Evolutionary conservation across 306 rosid genomes (phyloP), one percentile per base, ranked within the genome.

Genomic region (Castanopsis chinensis): DNA sequence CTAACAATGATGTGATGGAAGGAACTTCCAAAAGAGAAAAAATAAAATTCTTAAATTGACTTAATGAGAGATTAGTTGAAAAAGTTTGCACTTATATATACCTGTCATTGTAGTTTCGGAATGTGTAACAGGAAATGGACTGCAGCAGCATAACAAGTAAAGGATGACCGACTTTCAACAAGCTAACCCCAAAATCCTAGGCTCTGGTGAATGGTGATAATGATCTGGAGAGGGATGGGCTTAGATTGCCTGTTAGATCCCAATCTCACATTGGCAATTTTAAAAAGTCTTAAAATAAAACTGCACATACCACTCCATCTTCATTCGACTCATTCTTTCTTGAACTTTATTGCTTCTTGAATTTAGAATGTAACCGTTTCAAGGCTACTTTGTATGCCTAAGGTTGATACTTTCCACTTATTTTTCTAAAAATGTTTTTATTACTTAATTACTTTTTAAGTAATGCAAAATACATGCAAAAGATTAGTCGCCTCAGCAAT

Each of bases 361-460:
- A 45, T 45, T 45, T 56, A n/a, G 25, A 56, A 6, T n/a, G 27
- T 56, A 56, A 56, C 20, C n/a, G 20, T 56, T 56, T 6, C 52
- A 8, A 21, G 21, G n/a, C 20, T n/a, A 56, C n/a, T 19, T 45
- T 45, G 52, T 45, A 45, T 45, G 8, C 27, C 28, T 8, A 23
- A 9, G 8, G 28, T 20, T 20, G 7, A 20, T 8, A n/a, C 1
- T 6, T 2, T 20, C 63, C 0, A 0, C 12, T 20, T 57, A 7
- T 69, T 63, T 35, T 53, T 72, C 72, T 55, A 14, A 58, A 12
- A 79, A 55, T 59, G 30, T 71, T 20, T 6, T 10, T 58, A 77
- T 53, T 35, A 73, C 67, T 69, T 78, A 82, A 69, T 30, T 58
- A 79, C 57, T 53, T 51, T 59, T 14, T 28, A 23, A 64, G n/a